Evolutionary conservation across 805 yeast species (phyloP), one percentile per base, ranked within the genome.

Genomic region (Tetrapisispora pingtungensis): DNA sequence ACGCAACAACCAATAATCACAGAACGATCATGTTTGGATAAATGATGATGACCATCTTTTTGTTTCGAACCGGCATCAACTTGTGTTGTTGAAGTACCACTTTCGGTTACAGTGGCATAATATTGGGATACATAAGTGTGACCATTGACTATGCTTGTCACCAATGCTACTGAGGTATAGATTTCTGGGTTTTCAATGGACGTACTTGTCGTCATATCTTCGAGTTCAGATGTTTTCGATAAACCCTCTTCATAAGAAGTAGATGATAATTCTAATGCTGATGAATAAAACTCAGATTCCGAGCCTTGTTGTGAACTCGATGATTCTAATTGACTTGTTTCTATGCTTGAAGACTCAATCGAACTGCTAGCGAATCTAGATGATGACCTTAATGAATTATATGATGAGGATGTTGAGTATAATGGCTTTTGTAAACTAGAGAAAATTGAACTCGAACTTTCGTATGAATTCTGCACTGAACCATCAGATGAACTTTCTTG

Each of bases 1-100:
- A 80, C 81, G 15, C 76, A 80, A 46, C 78, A 78, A 27, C 87
- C 87, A 45, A 80, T 71, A 24, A 80, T 76, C 36, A 80, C 69
- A 46, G 71, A 71, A 44, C 72, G 69, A 46, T 71, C 61, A 39
- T 72, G 68, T 12, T 65, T 52, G 0, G 79, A 68, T 5, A 78
- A 59, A 0, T 81, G 80, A 1, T 49, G 36, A 32, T 50, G 41
- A 24, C 37, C n/a, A 15, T 44, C 36, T 32, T 40, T 17, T 15
- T 36, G 28, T 15, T 36, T 36, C 10, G 20, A 24, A n/a, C 40
- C 33, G 13, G 55, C 54, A n/a, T 55, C 56, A 3, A 58, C 34
- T 6, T 50, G 50, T 0, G 64, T 57, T 14, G 57, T 49, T 7
- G 62, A 41, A 4, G 66, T 51, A 8, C 57, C 52, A 7, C 10